Conservation (phyloP, 257 asterid genomes). For the Nyctanthes arbortristis region DNA sequence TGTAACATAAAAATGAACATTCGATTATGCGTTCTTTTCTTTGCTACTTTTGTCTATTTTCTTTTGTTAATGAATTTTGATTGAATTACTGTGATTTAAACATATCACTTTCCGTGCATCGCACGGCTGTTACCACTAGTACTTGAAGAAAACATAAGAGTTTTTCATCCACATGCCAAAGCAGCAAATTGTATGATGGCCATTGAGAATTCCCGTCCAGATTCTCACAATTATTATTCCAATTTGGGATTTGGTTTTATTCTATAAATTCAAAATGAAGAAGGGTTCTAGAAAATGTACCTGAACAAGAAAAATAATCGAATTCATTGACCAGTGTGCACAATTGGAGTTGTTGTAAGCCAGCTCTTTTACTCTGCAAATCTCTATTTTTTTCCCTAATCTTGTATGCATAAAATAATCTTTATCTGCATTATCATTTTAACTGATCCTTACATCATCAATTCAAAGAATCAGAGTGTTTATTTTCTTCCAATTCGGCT, state of each 20-base stretch:
- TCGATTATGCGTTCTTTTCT: too few species aligned
- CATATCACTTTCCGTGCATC: too few species aligned
- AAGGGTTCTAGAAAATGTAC: conserved; percentile 8
- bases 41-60: too few species aligned
- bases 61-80: too few species aligned
- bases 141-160: background rate
- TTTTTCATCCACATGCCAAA: background rate
- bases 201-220: background rate
- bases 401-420: conserved; percentile 16
- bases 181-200: background rate
- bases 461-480: conserved; percentile 26
- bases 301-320: conserved; percentile 1
- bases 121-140: too few species aligned
- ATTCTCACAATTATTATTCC: background rate
- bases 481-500: conserved; percentile 25
- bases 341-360: conserved; percentile 58
- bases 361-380: conserved; percentile 45
- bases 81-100: too few species aligned
- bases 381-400: conserved; percentile 19
- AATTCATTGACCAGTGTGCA: conserved; percentile 30
- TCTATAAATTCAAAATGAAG: conserved; percentile 7
- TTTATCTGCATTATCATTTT: background rate
- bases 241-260: background rate
- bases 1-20: too few species aligned
- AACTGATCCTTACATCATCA: too few species aligned